Evolutionary conservation across 495 filamentous ascomycete genomes (phyloP).

Genomic region (Podospora pseudocomata): DNA sequence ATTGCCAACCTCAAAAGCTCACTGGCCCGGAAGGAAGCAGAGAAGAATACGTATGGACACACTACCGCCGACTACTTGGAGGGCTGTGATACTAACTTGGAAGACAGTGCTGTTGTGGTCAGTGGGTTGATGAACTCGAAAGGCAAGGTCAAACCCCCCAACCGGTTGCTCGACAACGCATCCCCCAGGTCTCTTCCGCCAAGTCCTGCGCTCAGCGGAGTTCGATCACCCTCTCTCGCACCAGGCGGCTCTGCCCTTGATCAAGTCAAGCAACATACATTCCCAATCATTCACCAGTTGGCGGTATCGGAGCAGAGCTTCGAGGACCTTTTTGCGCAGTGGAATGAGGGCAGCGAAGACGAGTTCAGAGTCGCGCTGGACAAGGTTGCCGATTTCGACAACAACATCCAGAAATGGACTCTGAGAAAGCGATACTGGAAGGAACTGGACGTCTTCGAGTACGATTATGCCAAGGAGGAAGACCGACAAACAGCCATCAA

Average conservation of each 20-base stretch:
- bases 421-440: constrained; percentile 70
- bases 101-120: constrained; percentile 32
- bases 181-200: constrained; percentile 58
- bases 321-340: constrained; percentile 53
- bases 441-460: constrained; percentile 79
- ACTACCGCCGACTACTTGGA: not conserved
- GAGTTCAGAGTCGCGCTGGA: constrained; percentile 56
- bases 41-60: constrained; percentile 53
- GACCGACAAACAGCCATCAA: constrained; percentile 78
- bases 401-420: constrained; percentile 58
- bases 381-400: constrained; percentile 55
- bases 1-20: constrained; percentile 39
- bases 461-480: constrained; percentile 60
- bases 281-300: constrained; percentile 71
- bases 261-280: constrained; percentile 49
- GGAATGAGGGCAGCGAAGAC: constrained; percentile 52
- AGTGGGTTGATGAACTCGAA: constrained; percentile 34
- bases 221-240: constrained; percentile 48
- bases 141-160: constrained; percentile 32
- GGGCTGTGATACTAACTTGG: constrained; percentile 20
- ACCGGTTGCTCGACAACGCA: constrained; percentile 37
- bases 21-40: constrained; percentile 34
- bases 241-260: constrained; percentile 54
- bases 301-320: constrained; percentile 58
- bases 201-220: constrained; percentile 57